Evolutionary conservation across 1,139 yeast genomes (phyloP), one percentile per base, ranked within the genome.

Genomic region (Sugiyamaella xylanicola): DNA sequence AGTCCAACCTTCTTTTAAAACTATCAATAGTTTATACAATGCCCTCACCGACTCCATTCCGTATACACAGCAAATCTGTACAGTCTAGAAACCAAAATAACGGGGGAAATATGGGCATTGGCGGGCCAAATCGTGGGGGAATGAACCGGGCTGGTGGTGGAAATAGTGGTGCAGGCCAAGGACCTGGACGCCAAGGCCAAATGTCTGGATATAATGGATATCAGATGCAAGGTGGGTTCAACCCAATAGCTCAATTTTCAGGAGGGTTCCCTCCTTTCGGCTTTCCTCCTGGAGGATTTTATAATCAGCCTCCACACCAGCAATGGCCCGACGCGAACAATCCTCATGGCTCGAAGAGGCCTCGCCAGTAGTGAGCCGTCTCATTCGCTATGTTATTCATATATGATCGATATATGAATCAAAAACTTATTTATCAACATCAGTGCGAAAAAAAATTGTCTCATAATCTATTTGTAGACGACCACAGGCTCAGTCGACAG

Each of bases 341-440:
- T 32, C 56, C 56, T 21, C 56, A 53, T 42, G 56, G 56, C 4
- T 35, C 48, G 2, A 53, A 53, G 35, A 44, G 56, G 25, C 44
- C 56, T 2, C 47, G 53, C 11, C 53, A 50, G 22, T 50, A 25
- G 36, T 11, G n/a, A 9, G 9, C 11, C 11, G 1, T 8, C 44
- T 40, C 15, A 40, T 5, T n/a, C n/a, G n/a, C n/a, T n/a, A n/a
- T n/a, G n/a, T n/a, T n/a, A n/a, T n/a, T n/a, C n/a, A n/a, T n/a
- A n/a, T n/a, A n/a, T n/a, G n/a, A n/a, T n/a, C n/a, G n/a, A n/a
- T n/a, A n/a, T n/a, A n/a, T n/a, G 29, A 25, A 25, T 25, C 8
- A 25, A 9, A 5, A 25, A 9, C 29, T 25, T 25, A 17, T 36
- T 36, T 36, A 17, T 15, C 16, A 17, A 15, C 19, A 11, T 11